A percentile compares a stretch with the other conserved stretches of the same genome.
These are phyloP conservation scores for Populus euphratica DNA, from an alignment of 345 rosid species.

Conservation along the genomic window DNA sequence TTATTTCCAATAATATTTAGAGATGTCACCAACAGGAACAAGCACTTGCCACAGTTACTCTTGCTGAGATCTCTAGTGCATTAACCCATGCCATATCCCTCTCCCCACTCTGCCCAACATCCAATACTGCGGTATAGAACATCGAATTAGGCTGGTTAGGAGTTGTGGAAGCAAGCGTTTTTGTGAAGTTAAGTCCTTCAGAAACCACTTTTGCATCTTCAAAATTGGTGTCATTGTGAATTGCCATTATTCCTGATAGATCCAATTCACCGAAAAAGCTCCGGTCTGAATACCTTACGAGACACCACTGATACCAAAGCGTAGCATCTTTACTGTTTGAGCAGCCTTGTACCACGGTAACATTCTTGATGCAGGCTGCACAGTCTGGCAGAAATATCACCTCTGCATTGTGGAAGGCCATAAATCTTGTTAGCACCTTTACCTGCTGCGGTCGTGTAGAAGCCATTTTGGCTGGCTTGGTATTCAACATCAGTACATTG, in stretches of 20 bases:
- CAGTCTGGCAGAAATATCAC: no score
- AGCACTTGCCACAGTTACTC: constrained; percentile 33
- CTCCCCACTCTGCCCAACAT: constrained; percentile 36
- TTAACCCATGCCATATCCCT: constrained; percentile 48
- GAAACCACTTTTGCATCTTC: constrained; percentile 33
- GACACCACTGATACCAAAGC: constrained; percentile 39
- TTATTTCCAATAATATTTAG: constrained; percentile 33
- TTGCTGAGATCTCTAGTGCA: constrained; percentile 36
- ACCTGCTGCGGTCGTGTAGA: no score
- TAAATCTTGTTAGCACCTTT: no score
- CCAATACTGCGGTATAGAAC: constrained; percentile 26
- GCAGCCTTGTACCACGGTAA: constrained; percentile 16
- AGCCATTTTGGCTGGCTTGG: no score
- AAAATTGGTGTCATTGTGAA: constrained; percentile 22
- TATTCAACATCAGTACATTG: no score
- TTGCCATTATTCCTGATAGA: constrained; percentile 22
- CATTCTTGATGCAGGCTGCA: constrained; percentile 29
- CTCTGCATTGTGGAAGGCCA: no score
- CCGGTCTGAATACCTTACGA: constrained; percentile 28
- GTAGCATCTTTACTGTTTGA: constrained; percentile 20
- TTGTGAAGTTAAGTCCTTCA: constrained; percentile 28
- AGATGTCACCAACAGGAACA: constrained; percentile 23
- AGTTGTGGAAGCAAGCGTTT: constrained; percentile 23
- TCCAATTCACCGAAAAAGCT: constrained; percentile 35
- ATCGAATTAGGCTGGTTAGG: no score